Conservation (phyloP, 768 basidiomycete genomes). For the Suillus discolor region DNA sequence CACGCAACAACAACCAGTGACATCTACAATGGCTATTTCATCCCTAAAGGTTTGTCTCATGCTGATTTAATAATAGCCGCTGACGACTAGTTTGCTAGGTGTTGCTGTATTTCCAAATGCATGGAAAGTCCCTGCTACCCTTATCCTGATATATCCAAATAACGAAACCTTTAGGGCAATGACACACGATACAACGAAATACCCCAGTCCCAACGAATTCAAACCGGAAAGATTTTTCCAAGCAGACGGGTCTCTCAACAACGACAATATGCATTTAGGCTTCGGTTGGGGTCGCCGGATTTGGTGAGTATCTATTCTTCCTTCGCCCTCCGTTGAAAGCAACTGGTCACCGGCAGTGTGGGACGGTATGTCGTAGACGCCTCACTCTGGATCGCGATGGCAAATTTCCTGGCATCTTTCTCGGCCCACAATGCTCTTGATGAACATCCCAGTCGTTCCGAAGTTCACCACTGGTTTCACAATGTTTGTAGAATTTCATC, state of each 20-base stretch:
- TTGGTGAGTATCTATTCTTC: neutral
- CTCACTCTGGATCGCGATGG: neutral
- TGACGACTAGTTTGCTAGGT: neutral
- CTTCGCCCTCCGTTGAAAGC: neutral
- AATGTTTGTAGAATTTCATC: neutral
- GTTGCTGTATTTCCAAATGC: neutral
- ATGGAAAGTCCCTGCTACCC: neutral
- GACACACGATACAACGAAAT: neutral
- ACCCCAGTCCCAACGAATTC: neutral
- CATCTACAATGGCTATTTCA: neutral
- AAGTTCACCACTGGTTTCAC: neutral
- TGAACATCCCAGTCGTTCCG: neutral
- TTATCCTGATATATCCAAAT: neutral
- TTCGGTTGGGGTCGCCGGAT: neutral
- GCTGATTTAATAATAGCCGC: neutral
- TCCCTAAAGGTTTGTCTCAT: neutral
- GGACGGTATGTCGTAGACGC: neutral
- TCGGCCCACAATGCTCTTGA: neutral
- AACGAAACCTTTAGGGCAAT: neutral
- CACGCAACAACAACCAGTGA: neutral
- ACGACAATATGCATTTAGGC: neutral
- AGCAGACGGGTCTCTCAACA: neutral
- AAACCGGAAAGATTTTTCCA: neutral
- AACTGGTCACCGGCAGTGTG: neutral
- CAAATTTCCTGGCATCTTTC: neutral